phyloP scores from a whole-genome alignment of 805 yeast species.

The Wickerhamomyces silvicola region DNA sequence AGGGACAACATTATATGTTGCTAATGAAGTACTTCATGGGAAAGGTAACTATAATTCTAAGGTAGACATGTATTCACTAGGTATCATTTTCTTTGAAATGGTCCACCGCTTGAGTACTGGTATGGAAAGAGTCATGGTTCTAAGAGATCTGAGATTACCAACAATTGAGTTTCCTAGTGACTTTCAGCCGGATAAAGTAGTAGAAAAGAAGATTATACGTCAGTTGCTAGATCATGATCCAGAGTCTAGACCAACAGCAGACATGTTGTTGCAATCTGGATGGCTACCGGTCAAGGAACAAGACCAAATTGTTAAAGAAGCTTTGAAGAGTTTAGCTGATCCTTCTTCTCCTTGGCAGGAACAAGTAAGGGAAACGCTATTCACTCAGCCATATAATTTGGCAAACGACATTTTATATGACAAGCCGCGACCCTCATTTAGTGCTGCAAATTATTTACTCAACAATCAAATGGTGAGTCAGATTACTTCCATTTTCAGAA shows the following conservation, averaged over 20 bases:
- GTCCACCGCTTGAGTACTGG: constrained; percentile 77
- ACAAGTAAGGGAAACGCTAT: constrained; percentile 81
- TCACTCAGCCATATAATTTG: constrained; percentile 76
- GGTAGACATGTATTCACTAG: constrained; percentile 93
- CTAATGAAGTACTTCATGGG: constrained; percentile 77
- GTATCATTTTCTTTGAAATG: constrained; percentile 95
- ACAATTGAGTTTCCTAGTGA: constrained; percentile 64
- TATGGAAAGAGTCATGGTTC: constrained; percentile 81
- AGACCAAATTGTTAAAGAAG: constrained; percentile 85
- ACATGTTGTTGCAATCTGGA: constrained; percentile 70
- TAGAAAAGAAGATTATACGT: constrained; percentile 63
- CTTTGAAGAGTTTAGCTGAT: constrained; percentile 75
- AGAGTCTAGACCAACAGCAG: constrained; percentile 70
- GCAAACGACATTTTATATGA: constrained; percentile 86
- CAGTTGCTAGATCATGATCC: constrained; percentile 77
- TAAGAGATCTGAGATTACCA: constrained; percentile 56
- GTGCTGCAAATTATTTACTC: constrained; percentile 45
- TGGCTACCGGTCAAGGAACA: constrained; percentile 83
- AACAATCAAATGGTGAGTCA: constrained; percentile 55
- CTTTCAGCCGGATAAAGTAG: constrained; percentile 45
- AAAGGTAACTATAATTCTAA: constrained; percentile 79
- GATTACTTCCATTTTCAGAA: constrained; percentile 55
- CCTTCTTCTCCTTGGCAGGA: constrained; percentile 93
- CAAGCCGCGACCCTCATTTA: constrained; percentile 24
- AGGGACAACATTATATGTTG: constrained; percentile 92